Base-by-base conservation (phyloP, 78 protist species). In the Dictyostelium firmibasis region DNA sequence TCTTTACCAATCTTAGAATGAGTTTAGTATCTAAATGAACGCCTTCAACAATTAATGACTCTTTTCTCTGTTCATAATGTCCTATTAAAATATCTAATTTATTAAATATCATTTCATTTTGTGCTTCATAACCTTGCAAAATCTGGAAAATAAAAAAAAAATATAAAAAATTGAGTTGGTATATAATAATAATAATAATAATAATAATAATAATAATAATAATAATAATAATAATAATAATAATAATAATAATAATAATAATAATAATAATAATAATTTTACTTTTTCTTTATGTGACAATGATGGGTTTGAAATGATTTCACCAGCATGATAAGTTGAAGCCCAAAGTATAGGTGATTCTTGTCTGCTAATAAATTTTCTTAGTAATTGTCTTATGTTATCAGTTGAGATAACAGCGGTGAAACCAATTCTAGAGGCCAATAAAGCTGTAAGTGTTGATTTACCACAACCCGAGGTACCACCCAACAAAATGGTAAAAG, bases 381-480 rank as follows among this genome's bases (percentile, higher is more conserved):
- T 83, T 14, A 96, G 67, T 38, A 94, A 43, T 50, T 93, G 96
- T 64, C 97, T 78, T 57, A 96, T 94, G 84, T 69, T 84, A 41
- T 96, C 97, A 14, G 97, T 96, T 20, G 97, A 96, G 27, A 96
- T 79, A 23, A 96, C 96, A 33, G 88, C 93, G 23, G 88, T 75
- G 47, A 96, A 78, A n/a, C 97, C 97, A 53, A 96, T 85, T 25
- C 96, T 33, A 11, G 85, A 62, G 5, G 96, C 97, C 11, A 96
- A 62, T 11, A 96, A 69, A 5, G 97, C 92, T 2, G 97, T 92
- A 8, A 96, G 77, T 16, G 97, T 96, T 29, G 91, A 75, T 57
- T 96, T 96, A 44, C 97, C 97, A 50, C 97, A 96, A 35, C 97
- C 97, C 41, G 91, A 75, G 0, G 97, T 96, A 35, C 97, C 97